Base-by-base conservation (phyloP, 306 rosid species). In the Vicia sativa region DNA sequence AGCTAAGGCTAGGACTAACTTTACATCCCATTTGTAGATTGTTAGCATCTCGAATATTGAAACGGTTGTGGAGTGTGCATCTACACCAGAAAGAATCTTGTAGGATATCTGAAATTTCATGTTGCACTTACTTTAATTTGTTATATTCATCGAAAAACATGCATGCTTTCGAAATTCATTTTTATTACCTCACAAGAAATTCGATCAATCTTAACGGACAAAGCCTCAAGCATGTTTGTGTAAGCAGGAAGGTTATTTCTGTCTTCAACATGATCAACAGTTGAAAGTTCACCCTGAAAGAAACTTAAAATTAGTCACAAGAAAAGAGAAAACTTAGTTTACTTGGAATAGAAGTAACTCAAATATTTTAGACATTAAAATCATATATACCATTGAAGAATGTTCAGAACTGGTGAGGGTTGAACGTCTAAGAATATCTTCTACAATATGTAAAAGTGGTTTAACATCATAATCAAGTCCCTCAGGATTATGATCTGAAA, bases 371-470 rank as follows among this genome's bases (percentile, higher is more conserved):
- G 54, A 19, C 18, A 4, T 18, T 9, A 49, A 70, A 29, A 68
- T 59, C 58, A 12, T 78, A 14, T 21, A 2, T 21, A 75, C 86
- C 72, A 38, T 46, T 46, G 82, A 62, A 74, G 39, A 57, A 57
- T 28, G 49, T 15, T 81, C 80, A 11, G 74, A 26, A 19, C n/a
- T 62, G 6, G 70, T 15, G 62, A 55, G 61, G 2, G 78, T 74
- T 58, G 87, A 74, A 4, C 54, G 76, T 41, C 23, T 68, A 25
- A 87, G 78, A 72, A 87, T 78, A 67, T 87, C 84, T 64, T 87
- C 91, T 19, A 87, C 87, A 15, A 84, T 61, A 41, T 42, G 71
- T 12, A 87, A 84, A 75, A 87, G 87, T 35, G 89, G 79, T 60
- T 69, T 79, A 35, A 74, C 72, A 65, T 84, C 82, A 48, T 77